Conservation (phyloP, 257 asterid genomes). For the Anisodus tanguticus region DNA sequence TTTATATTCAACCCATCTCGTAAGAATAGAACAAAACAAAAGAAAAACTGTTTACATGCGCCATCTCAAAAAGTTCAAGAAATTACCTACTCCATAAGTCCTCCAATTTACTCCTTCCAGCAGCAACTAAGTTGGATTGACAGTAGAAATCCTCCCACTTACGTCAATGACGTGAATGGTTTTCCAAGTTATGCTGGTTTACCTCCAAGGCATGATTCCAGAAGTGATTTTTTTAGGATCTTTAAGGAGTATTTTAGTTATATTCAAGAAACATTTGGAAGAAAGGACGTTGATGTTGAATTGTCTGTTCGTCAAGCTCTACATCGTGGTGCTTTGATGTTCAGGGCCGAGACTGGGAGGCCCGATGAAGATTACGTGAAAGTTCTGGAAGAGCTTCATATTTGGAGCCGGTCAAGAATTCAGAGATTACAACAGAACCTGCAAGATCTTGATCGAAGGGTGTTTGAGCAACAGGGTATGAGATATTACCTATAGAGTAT, state of each 20-base stretch:
- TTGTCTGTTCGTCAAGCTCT: conserved; percentile 39
- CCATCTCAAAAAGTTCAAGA: background rate
- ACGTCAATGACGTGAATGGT: background rate
- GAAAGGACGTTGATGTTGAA: conserved; percentile 33
- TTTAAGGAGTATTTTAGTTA: conserved; percentile 46
- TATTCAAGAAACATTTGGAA: conserved; percentile 53
- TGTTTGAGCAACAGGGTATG: conserved; percentile 15
- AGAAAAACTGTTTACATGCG: background rate
- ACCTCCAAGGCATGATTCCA: background rate
- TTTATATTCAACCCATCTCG: conserved; percentile 35
- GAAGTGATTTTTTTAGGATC: conserved; percentile 38
- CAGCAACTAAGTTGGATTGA: conserved; percentile 13
- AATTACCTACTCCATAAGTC: background rate
- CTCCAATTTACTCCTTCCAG: background rate
- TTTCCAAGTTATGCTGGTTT: background rate
- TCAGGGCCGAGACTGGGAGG: conserved; percentile 36
- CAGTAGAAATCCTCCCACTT: conserved; percentile 2
- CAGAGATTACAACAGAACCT: conserved; percentile 37
- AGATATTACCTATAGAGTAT: background rate
- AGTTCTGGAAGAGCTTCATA: conserved; percentile 53
- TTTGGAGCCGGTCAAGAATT: conserved; percentile 44
- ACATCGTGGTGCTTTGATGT: conserved; percentile 43
- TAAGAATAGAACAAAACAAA: background rate
- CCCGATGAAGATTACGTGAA: conserved; percentile 38
- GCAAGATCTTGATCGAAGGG: conserved; percentile 30